These are phyloP conservation scores for Citrus maxima DNA, from an alignment of 345 rosid species.

Conservation along the genomic window DNA sequence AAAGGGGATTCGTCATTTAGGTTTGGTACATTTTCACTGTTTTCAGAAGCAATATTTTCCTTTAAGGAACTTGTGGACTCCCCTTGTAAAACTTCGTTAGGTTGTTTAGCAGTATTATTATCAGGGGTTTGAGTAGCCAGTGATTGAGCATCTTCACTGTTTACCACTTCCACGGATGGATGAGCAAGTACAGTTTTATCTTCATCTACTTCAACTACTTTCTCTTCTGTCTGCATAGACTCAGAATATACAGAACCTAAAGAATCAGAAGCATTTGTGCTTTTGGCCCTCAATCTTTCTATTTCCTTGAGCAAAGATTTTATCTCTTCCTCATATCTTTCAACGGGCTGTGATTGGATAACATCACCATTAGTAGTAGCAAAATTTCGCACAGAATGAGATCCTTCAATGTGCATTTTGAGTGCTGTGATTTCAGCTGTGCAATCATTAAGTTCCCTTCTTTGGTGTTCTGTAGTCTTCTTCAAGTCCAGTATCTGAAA, in stretches of 20 bases:
- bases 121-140: constrained; percentile 19
- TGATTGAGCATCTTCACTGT: constrained; percentile 26
- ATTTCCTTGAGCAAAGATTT: constrained; percentile 54
- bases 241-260: constrained; percentile 32
- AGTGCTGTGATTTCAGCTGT: constrained; percentile 90
- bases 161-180: constrained; percentile 27
- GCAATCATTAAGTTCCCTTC: constrained; percentile 79
- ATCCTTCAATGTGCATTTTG: constrained; percentile 91
- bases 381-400: constrained; percentile 45
- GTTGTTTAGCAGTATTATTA: constrained; percentile 20
- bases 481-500: constrained; percentile 73
- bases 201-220: constrained; percentile 67
- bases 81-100: constrained; percentile 35
- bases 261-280: constrained; percentile 27
- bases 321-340: constrained; percentile 58
- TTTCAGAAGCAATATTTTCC: constrained; percentile 31
- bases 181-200: constrained; percentile 45
- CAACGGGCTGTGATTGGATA: constrained; percentile 50
- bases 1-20: constrained; percentile 39
- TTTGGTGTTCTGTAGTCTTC: constrained; percentile 65
- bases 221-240: constrained; percentile 44
- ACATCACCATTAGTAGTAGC: constrained; percentile 42
- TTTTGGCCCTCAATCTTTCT: constrained; percentile 42
- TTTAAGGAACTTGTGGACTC: constrained; percentile 26
- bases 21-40: constrained; percentile 30